phyloP scores from a whole-genome alignment of 2,329 filamentous ascomycete genomes.

The Fusarium caatingaense region DNA sequence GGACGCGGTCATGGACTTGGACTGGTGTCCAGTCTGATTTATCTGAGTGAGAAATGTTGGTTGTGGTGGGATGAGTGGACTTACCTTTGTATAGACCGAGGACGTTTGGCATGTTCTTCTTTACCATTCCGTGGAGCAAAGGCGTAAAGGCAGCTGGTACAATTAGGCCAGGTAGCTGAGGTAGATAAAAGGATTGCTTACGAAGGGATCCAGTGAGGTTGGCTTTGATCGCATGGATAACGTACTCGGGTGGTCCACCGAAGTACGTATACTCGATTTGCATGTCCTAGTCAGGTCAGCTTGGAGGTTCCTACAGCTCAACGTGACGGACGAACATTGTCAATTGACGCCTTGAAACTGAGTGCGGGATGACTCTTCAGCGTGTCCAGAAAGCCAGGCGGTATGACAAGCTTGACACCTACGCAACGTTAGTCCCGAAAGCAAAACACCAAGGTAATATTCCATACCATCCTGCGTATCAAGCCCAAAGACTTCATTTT shows the following conservation, averaged over 20 bases:
- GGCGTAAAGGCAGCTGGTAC: background rate
- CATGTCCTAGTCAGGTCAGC: slow-evolving; percentile 4
- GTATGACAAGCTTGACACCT: slow-evolving; percentile 16
- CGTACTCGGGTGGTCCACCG: slow-evolving; percentile 19
- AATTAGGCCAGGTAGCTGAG: background rate
- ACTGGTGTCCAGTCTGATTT: slow-evolving; percentile 8
- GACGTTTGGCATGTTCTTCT: slow-evolving; percentile 3
- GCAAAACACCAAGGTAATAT: fast-evolving
- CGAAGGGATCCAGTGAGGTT: slow-evolving; percentile 9
- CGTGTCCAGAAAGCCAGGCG: background rate
- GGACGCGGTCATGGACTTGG: slow-evolving; percentile 9
- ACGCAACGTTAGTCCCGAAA: no score
- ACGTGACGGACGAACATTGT: background rate
- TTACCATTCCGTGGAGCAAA: slow-evolving; percentile 6
- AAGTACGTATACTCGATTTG: slow-evolving; percentile 29
- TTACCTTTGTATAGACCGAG: slow-evolving; percentile 1
- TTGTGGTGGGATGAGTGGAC: fast-evolving
- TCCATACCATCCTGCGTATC: slow-evolving; percentile 16
- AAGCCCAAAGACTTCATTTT: slow-evolving; percentile 25
- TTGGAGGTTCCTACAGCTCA: fast-evolving
- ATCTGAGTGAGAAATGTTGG: fast-evolving
- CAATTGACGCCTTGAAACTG: slow-evolving; percentile 22
- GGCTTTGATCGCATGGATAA: slow-evolving; percentile 18
- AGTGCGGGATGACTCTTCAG: slow-evolving; percentile 18
- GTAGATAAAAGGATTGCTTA: background rate